Base-by-base conservation (phyloP, 164 flowering plant species). In the Hamamelis virginiana region DNA sequence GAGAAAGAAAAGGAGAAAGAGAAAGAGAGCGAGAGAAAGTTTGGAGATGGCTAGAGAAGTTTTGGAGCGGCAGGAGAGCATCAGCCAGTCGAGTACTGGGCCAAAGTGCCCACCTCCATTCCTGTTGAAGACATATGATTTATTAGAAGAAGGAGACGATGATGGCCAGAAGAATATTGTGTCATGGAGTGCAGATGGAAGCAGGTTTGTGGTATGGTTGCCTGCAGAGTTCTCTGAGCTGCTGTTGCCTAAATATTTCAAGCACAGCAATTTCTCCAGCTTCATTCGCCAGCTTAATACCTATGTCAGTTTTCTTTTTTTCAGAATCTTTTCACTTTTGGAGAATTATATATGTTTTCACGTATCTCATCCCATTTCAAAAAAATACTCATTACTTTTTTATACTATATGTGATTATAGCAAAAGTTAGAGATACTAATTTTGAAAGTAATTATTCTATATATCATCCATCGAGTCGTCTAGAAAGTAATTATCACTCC, bases 201-300 rank as follows among this genome's bases (percentile, higher is more conserved):
- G 62, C 13, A 85, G 86, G 9, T 88, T 88, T 66, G 75, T 88
- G 10, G 90, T 88, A 9, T 84, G 90, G 92, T 80, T 72, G 28
- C 87, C 90, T 21, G 78, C 83, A 11, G 90, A 88, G 66, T 86
- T 88, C 68, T 86, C 92, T 0, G 86, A 83, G 68, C 51, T 68
- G 22, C 15, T 73, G 66, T 65, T 88, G 77, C 92, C 92, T 33
- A 79, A 65, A 59, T 88, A 80, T 70, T 88, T 88, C 89, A 88
- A 88, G 84, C 92, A 88, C 74, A 80, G 77, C 58, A 88, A 88
- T 50, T 88, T 88, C 75, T 86, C 92, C 5, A 86, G 90, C 80
- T 87, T 88, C 84, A 69, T 88, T 59, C 86, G 90, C 11, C 92
- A 88, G 74, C 86, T 86, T 10, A 88, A 86, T 63, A 88, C 90